phyloP scores from a whole-genome alignment of 441 rosid genomes.

The Lepidium campestre region DNA sequence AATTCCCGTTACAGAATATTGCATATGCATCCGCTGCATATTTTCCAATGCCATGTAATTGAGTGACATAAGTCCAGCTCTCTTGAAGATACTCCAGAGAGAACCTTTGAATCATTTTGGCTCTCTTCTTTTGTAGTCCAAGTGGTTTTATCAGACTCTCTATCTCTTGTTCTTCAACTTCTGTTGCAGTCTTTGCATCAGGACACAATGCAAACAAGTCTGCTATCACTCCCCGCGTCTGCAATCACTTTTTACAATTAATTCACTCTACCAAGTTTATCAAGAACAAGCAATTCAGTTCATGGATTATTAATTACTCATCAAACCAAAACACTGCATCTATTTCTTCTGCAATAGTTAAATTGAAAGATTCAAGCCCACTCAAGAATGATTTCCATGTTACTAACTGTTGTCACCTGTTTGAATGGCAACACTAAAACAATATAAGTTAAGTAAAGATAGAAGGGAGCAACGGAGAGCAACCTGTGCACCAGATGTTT shows the following conservation, averaged over 20 bases:
- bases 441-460: background rate
- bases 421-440: background rate
- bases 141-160: conserved; percentile 43
- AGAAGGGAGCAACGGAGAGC: background rate
- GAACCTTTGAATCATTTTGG: conserved; percentile 44
- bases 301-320: background rate
- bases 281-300: background rate
- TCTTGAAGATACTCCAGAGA: conserved; percentile 59
- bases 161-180: conserved; percentile 29
- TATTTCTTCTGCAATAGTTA: background rate
- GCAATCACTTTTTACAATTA: conserved; percentile 11
- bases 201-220: conserved; percentile 51
- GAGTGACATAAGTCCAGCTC: conserved; percentile 71
- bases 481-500: conserved; percentile 62
- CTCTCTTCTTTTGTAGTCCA: conserved; percentile 57
- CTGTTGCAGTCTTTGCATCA: conserved; percentile 49
- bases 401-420: background rate
- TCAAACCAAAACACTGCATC: background rate
- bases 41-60: conserved; percentile 76
- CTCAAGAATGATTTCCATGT: background rate
- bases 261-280: background rate
- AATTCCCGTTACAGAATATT: conserved; percentile 73
- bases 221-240: conserved; percentile 41
- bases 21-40: conserved; percentile 89
- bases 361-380: background rate